Base-by-base conservation (phyloP, 2,329 filamentous ascomycete genomes). In the Phyllosticta paracitricarpa region DNA sequence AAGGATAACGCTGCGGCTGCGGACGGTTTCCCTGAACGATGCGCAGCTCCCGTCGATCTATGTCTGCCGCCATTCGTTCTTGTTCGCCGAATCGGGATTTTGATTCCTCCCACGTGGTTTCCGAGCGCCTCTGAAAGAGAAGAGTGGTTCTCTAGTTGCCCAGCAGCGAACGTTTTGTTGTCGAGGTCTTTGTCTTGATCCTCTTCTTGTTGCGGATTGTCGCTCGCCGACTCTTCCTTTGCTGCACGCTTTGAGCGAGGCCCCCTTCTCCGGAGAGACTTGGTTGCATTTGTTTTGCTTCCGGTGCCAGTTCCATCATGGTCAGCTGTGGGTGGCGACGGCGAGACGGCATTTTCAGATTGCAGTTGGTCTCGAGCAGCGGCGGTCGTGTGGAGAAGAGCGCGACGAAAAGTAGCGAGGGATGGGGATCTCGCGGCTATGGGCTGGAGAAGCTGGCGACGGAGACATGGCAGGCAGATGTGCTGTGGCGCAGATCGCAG, bases 401-500 rank as follows among this genome's bases (percentile, higher is more conserved):
- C 48, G 25, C 53, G 24, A 48, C 58, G 35, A 30, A 56, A 48
- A n/a, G 53, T 19, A 51, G 22, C 48, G 51, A 57, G 40, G 3
- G 58, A 12, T 24, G 24, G 14, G 7, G 26, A 30, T 30, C 26
- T 24, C 10, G 17, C 51, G 14, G 24, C 30, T 17, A 25, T 26
- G 35, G 54, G 53, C 24, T n/a, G 17, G 14, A 5, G 19, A 12
- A 22, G 59, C 54, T 40, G 59, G 54, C 30, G 19, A 54, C 48
- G 59, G 19, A 61, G 48, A n/a, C 59, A 61, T 61, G 40, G 59
- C 48, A n/a, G 22, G 59, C 59, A 61, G 14, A 57, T 22, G 59
- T 61, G 56, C 35, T 40, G 54, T 14, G n/a, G 54, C 25, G 54
- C 10, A 14, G 40, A 24, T 48, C 48, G 54, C 59, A 61, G 28